Evolutionary conservation across 176 grass and related monocot species (phyloP).

Genomic region (Triticum dicoccoides): DNA sequence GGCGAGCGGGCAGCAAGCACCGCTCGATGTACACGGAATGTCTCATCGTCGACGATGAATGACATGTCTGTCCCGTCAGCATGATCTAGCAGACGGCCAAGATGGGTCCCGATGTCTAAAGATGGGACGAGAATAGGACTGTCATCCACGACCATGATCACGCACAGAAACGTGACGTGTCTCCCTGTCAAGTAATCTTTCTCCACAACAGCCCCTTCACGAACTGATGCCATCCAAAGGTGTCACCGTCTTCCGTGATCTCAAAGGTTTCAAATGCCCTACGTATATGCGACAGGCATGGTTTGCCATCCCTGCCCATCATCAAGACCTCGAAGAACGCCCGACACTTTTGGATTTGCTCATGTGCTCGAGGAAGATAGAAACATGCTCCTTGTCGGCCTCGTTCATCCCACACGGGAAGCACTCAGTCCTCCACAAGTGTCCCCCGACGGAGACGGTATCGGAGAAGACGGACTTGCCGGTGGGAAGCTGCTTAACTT

Average conservation of each 20-base stretch:
- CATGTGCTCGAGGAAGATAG: neutral
- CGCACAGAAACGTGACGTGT: neutral
- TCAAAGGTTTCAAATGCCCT: neutral
- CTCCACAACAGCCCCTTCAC: neutral
- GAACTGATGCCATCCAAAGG: neutral
- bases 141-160: neutral
- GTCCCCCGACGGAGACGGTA: conserved; percentile 1
- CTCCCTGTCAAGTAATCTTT: neutral
- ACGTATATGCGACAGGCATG: neutral
- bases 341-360: neutral
- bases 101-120: neutral
- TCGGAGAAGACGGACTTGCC: neutral
- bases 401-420: neutral
- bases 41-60: conserved; percentile 12
- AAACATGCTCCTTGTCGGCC: neutral
- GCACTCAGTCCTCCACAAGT: conserved; percentile 11
- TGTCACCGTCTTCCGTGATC: neutral
- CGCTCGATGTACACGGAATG: conserved; percentile 5
- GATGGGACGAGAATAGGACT: neutral
- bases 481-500: neutral
- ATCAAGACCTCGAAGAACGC: neutral
- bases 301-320: neutral
- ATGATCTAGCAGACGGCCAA: neutral
- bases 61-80: conserved; percentile 12
- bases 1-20: conserved; percentile 26